Evolutionary conservation across 2,329 filamentous ascomycete species (phyloP).

Genomic region (Rutstroemia sydowiana): DNA sequence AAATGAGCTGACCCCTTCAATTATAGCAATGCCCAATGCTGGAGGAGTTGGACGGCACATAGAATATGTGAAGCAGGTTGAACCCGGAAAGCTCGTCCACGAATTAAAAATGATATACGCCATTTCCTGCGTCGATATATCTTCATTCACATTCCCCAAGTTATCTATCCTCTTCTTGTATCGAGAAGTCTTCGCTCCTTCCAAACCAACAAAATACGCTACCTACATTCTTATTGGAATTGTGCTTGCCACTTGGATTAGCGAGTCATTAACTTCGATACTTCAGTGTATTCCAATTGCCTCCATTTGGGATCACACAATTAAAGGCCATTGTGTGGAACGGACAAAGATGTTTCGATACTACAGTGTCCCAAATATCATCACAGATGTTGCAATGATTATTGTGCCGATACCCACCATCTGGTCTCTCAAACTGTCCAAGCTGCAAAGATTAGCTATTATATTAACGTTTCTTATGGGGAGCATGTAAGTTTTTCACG

Average conservation of each 20-base stretch:
- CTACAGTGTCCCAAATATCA: neutral
- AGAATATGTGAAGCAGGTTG: neutral
- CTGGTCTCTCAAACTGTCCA: neutral
- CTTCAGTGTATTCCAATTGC: neutral
- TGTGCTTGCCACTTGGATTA: neutral
- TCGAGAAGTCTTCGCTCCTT: neutral
- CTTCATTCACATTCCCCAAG: neutral
- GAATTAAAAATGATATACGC: neutral
- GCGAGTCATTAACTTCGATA: neutral
- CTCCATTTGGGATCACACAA: neutral
- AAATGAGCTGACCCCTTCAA: neutral
- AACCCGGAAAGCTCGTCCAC: neutral
- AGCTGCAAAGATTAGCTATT: neutral
- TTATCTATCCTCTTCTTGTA: neutral
- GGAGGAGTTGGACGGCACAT: neutral
- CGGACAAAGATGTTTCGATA: neutral
- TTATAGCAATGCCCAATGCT: neutral
- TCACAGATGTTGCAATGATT: neutral
- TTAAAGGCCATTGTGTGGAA: neutral
- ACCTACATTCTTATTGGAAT: neutral
- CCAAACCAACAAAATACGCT: neutral
- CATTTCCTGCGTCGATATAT: neutral
- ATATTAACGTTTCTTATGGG: neutral
- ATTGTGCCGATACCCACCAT: neutral
- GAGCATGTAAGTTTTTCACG: neutral